Percentiles rank a stretch among this genome's conserved stretches.
These are phyloP conservation scores for Cercospora zeae-maydis DNA, from an alignment of 2,329 filamentous ascomycete genomes.

Conservation along the genomic window DNA sequence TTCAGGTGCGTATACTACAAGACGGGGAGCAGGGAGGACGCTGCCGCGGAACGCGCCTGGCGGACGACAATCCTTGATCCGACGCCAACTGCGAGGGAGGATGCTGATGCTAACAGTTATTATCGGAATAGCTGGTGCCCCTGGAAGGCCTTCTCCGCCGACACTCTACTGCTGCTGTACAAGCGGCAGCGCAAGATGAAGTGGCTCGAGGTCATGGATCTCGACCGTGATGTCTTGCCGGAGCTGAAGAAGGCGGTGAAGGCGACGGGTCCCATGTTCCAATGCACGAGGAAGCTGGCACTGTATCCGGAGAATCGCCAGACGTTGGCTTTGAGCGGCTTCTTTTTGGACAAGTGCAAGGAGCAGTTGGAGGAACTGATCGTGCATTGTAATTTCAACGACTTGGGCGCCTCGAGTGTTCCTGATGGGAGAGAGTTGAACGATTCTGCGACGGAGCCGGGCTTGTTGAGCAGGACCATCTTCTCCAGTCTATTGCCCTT, in stretches of 20 bases:
- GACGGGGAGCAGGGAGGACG: not conserved
- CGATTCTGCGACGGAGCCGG: constrained; percentile 46
- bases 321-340: constrained; percentile 44
- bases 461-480: constrained; percentile 45
- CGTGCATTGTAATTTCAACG: constrained; percentile 46
- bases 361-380: constrained; percentile 46
- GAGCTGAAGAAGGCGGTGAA: constrained; percentile 43
- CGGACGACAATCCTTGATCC: not conserved
- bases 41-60: not conserved
- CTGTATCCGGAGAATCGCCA: constrained; percentile 47
- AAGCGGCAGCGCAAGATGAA: constrained; percentile 49
- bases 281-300: constrained; percentile 44
- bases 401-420: constrained; percentile 19
- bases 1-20: constrained; percentile 38
- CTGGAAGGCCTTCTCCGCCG: constrained; percentile 47
- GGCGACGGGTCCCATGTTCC: constrained; percentile 40
- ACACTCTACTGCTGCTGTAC: constrained; percentile 48
- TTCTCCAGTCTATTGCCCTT: constrained; percentile 49
- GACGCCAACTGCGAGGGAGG: not conserved
- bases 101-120: constrained; percentile 25
- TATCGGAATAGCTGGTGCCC: constrained; percentile 43
- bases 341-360: constrained; percentile 42
- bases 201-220: constrained; percentile 48
- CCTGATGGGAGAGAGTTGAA: constrained; percentile 42
- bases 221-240: constrained; percentile 43